These are phyloP conservation scores for Suhomyces coccinellae DNA, from an alignment of 1,139 yeast genomes.

Conservation along the genomic window DNA sequence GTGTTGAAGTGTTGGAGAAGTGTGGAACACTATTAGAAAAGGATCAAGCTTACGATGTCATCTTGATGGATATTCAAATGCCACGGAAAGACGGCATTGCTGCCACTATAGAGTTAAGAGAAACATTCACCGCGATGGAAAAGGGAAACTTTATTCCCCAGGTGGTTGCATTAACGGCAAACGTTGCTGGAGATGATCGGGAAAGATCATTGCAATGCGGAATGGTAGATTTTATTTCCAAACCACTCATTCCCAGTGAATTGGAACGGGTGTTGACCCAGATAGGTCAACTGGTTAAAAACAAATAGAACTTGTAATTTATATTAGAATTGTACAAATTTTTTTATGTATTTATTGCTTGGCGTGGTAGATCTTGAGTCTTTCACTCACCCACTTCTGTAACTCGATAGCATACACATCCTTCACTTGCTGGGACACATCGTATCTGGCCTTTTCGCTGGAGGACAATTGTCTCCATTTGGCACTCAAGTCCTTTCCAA, in stretches of 20 bases:
- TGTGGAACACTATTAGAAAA: slow-evolving; percentile 30
- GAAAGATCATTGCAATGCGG: slow-evolving; percentile 50
- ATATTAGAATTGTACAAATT: not conserved
- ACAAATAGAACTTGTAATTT: not conserved
- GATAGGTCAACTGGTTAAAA: slow-evolving; percentile 3
- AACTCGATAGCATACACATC: slow-evolving; percentile 23
- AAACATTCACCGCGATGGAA: slow-evolving; percentile 24
- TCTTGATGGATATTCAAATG: slow-evolving; percentile 58
- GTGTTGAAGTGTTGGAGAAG: slow-evolving; percentile 48
- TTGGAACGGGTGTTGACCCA: slow-evolving; percentile 34
- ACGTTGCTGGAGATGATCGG: slow-evolving; percentile 58
- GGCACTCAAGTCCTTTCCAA: slow-evolving; percentile 27
- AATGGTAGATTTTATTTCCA: slow-evolving; percentile 56
- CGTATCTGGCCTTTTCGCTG: slow-evolving; percentile 32
- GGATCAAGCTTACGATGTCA: slow-evolving; percentile 46
- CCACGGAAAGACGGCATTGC: slow-evolving; percentile 55
- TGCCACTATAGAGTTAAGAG: slow-evolving; percentile 39
- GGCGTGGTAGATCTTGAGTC: slow-evolving; percentile 26
- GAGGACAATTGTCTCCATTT: slow-evolving; percentile 34
- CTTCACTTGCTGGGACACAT: slow-evolving; percentile 21
- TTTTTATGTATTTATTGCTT: not conserved
- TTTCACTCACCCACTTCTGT: slow-evolving; percentile 30
- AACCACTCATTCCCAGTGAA: slow-evolving; percentile 54
- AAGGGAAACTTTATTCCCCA: slow-evolving; percentile 37
- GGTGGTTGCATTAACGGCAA: slow-evolving; percentile 56